Conservation (phyloP, 2,329 filamentous ascomycete genomes). For the Didymella glomerata region DNA sequence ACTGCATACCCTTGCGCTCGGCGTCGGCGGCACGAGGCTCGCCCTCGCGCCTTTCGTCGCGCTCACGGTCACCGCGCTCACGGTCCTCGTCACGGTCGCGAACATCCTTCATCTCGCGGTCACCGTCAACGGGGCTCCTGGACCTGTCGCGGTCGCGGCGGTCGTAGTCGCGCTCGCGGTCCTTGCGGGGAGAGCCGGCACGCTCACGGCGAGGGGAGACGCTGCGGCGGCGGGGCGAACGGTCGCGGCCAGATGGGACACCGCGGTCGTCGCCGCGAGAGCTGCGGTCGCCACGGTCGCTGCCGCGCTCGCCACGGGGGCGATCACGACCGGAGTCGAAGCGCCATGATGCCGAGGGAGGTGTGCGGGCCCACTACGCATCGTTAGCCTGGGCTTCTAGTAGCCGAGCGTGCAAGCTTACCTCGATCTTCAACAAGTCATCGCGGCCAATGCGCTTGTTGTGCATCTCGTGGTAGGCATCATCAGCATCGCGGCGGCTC, state of each 20-base stretch:
- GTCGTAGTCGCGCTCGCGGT: constrained; percentile 74
- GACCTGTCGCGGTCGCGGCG: constrained; percentile 78
- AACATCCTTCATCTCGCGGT: constrained; percentile 58
- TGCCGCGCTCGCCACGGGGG: constrained; percentile 61
- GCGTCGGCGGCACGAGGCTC: constrained; percentile 82
- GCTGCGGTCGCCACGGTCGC: constrained; percentile 65
- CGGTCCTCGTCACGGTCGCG: constrained; percentile 70
- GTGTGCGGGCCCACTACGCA: constrained; percentile 94
- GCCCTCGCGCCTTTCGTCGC: constrained; percentile 60
- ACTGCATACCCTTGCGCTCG: constrained; percentile 80
- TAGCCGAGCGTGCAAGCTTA: constrained; percentile 55
- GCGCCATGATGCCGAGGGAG: constrained; percentile 96
- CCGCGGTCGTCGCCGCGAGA: constrained; percentile 75
- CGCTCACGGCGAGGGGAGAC: constrained; percentile 64
- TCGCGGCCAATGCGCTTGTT: constrained; percentile 98
- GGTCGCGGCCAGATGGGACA: constrained; percentile 78
- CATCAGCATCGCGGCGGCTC: constrained; percentile 95
- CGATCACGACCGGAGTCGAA: constrained; percentile 79
- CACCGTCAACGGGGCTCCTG: constrained; percentile 64
- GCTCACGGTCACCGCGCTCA: constrained; percentile 59
- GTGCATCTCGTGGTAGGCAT: constrained; percentile 99
- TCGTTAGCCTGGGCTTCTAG: constrained; percentile 29
- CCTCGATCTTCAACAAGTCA: constrained; percentile 97
- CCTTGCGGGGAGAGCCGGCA: constrained; percentile 78
- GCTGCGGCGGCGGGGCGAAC: constrained; percentile 62